Conservation (phyloP, 768 basidiomycete species). For the Agaricus subrufescens region DNA sequence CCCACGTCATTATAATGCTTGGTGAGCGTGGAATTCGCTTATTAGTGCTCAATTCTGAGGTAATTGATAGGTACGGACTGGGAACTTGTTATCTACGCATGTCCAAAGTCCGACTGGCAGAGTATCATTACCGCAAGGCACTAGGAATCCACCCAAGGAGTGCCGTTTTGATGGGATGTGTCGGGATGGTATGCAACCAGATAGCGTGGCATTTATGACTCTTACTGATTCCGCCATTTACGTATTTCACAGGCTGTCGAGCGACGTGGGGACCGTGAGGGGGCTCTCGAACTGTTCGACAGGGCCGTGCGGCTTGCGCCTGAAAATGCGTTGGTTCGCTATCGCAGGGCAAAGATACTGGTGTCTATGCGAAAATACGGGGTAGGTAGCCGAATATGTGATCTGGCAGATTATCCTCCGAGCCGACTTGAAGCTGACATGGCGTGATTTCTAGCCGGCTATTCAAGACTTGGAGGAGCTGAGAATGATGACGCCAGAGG, state of each 20-base stretch:
- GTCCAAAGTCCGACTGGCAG: slow-evolving; percentile 89
- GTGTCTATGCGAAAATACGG: slow-evolving; percentile 79
- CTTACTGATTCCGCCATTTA: slow-evolving; percentile 18
- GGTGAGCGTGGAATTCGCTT: slow-evolving; percentile 50
- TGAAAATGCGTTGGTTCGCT: slow-evolving; percentile 89
- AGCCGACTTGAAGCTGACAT: slow-evolving; percentile 6
- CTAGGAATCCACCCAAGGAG: slow-evolving; percentile 91
- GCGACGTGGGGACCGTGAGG: slow-evolving; percentile 70
- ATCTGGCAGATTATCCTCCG: neutral
- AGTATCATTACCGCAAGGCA: slow-evolving; percentile 95
- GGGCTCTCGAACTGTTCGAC: slow-evolving; percentile 77
- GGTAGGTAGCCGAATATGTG: slow-evolving; percentile 42
- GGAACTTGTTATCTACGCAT: slow-evolving; percentile 94
- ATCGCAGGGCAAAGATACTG: slow-evolving; percentile 89
- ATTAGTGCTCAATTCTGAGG: slow-evolving; percentile 8
- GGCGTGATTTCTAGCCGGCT: slow-evolving; percentile 52
- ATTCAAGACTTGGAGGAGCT: slow-evolving; percentile 78
- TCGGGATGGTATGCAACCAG: slow-evolving; percentile 79
- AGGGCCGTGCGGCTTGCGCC: slow-evolving; percentile 75
- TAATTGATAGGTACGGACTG: slow-evolving; percentile 83
- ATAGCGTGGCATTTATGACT: slow-evolving; percentile 14
- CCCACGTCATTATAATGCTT: slow-evolving; percentile 94
- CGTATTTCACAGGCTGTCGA: slow-evolving; percentile 72
- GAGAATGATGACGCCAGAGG: slow-evolving; percentile 81
- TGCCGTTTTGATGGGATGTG: slow-evolving; percentile 92